Conservation (phyloP, 2,329 filamentous ascomycete species). For the Cyphellophora europaea region DNA sequence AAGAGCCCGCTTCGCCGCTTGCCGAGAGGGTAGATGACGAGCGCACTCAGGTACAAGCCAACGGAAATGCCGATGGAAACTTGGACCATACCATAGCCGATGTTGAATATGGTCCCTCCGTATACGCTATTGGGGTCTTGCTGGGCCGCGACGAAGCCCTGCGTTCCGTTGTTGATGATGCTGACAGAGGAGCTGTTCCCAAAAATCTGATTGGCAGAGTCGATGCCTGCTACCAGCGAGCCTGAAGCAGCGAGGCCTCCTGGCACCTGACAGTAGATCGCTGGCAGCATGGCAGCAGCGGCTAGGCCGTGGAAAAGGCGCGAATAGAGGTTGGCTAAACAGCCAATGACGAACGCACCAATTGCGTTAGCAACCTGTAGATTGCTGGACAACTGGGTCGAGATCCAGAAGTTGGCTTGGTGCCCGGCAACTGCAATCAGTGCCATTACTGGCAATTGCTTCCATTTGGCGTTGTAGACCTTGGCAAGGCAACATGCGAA, state of each 20-base stretch:
- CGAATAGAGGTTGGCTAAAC: slow-evolving; percentile 70
- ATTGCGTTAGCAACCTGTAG: slow-evolving; percentile 47
- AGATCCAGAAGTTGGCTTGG: slow-evolving; percentile 5
- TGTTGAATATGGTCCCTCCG: slow-evolving; percentile 21
- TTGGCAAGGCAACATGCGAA: slow-evolving; percentile 68
- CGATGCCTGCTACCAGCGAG: slow-evolving; percentile 46
- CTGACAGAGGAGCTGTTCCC: slow-evolving; percentile 33
- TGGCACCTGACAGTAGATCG: slow-evolving; percentile 65
- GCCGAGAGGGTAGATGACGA: slow-evolving; percentile 32
- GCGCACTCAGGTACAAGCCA: slow-evolving; percentile 34
- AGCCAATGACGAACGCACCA: slow-evolving; percentile 65
- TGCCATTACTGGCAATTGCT: slow-evolving; percentile 67
- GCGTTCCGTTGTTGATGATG: slow-evolving; percentile 54
- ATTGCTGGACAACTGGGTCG: slow-evolving; percentile 1
- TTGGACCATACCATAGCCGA: slow-evolving; percentile 37
- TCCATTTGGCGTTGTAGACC: slow-evolving; percentile 74
- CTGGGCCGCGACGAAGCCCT: slow-evolving; percentile 62
- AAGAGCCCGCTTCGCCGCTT: background rate
- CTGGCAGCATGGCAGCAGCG: slow-evolving; percentile 74
- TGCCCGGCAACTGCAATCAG: slow-evolving; percentile 59
- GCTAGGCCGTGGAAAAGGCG: slow-evolving; percentile 65
- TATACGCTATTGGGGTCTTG: slow-evolving; percentile 32
- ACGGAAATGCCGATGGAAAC: slow-evolving; percentile 37
- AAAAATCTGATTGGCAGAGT: slow-evolving; percentile 37
- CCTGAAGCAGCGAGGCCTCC: slow-evolving; percentile 51